These are phyloP conservation scores for Nevesoporus exiguus DNA, from an alignment of 768 basidiomycete genomes.

Conservation along the genomic window DNA sequence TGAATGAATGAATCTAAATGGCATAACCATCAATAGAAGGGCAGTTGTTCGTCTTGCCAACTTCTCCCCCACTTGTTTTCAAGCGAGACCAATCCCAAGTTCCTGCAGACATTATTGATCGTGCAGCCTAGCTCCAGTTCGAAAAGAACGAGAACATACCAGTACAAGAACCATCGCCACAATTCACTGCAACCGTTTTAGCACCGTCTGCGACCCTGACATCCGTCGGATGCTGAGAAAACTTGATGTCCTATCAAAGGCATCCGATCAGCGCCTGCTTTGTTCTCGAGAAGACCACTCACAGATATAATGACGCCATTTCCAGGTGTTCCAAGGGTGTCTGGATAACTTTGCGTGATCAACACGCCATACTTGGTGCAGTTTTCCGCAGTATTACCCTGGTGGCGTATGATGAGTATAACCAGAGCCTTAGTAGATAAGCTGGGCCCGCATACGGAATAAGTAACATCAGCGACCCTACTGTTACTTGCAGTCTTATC, in stretches of 20 bases:
- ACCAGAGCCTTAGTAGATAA: background rate
- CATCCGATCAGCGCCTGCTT: background rate
- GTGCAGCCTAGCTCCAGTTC: too few species aligned
- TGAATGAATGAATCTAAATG: slow-evolving; percentile 11
- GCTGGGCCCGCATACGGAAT: slow-evolving; percentile 34
- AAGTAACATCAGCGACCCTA: slow-evolving; percentile 48
- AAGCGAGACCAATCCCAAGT: slow-evolving; percentile 34
- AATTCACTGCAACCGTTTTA: slow-evolving; percentile 50
- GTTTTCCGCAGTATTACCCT: slow-evolving; percentile 54
- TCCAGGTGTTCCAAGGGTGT: slow-evolving; percentile 44
- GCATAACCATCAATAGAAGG: slow-evolving; percentile 33
- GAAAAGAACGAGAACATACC: slow-evolving; percentile 30
- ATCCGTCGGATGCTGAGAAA: slow-evolving; percentile 36
- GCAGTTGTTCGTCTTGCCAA: slow-evolving; percentile 34
- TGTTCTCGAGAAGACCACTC: slow-evolving; percentile 13
- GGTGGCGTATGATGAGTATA: background rate
- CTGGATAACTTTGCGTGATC: slow-evolving; percentile 62
- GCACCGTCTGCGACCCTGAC: slow-evolving; percentile 46
- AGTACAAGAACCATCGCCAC: slow-evolving; percentile 48
- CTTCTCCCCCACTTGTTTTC: slow-evolving; percentile 56
- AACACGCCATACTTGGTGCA: slow-evolving; percentile 51
- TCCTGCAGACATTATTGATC: too few species aligned
- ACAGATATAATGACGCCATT: slow-evolving; percentile 56
- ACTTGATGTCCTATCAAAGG: slow-evolving; percentile 45
- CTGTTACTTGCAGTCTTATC: slow-evolving; percentile 42